Base-by-base conservation (phyloP, 352 stramenopile genomes). In the Phytophthora fragariaefolia region DNA sequence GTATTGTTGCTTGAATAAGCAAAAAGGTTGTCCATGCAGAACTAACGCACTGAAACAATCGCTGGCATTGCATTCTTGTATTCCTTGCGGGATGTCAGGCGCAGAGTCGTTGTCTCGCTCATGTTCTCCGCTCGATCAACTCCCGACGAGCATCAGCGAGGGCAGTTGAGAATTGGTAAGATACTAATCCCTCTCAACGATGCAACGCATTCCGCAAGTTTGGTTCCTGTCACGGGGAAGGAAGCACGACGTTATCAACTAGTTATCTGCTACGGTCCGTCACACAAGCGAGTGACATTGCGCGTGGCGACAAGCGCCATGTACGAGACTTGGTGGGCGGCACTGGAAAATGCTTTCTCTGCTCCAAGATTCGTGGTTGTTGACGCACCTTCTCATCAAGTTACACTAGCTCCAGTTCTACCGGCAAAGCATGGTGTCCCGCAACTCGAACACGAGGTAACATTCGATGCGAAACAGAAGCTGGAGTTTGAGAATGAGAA, bases 271-370 rank as follows among this genome's bases (percentile, higher is more conserved):
- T 77, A 65, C 30, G 65, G 69, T 10, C 13, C 18, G 9, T 45
- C 27, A 40, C 46, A 40, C 46, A 53, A 55, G n/a, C 52, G 46
- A 20, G 59, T 67, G 10, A 71, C 61, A 3, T 50, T 77, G 28
- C 65, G 69, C 27, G 69, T 59, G 42, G 59, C 69, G 20, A 77
- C 47, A 10, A 65, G 40, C 30, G 43, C 54, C 12, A 52, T 74
- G 22, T 77, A 71, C 23, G 69, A 71, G 59, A 66, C 49, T 1
- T 77, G 69, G 69, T 71, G 49, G 65, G 40, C 65, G n/a, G 49
- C 59, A 30, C 36, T 77, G 17, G 38, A 77, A 32, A 68, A 53
- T 45, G 46, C 60, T 24, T 40, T 74, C 48, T 17, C 50, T 17
- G n/a, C 34, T 42, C 55, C 59, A 12, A 67, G 58, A 17, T 77